Conservation (phyloP, 768 basidiomycete genomes). For the Trametes elegans region DNA sequence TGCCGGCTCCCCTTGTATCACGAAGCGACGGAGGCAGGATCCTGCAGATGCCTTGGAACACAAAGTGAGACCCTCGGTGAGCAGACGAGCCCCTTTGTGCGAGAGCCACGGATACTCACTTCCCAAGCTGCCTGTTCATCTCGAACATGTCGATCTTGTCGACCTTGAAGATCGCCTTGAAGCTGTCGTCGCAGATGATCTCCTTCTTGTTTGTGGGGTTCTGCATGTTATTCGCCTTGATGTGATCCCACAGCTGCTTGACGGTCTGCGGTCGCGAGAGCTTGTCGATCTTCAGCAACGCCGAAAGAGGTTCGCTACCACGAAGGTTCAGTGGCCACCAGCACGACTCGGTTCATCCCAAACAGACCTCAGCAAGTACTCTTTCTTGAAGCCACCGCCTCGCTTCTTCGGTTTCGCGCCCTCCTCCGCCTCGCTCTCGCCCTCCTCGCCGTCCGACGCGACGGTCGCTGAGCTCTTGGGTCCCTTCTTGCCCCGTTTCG, state of each 20-base stretch:
- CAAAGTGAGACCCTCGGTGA: not conserved
- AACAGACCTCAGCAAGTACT: conserved; percentile 66
- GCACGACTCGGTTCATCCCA: not conserved
- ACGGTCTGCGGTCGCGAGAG: conserved; percentile 89
- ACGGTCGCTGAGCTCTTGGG: conserved; percentile 35
- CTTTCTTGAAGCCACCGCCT: conserved; percentile 75
- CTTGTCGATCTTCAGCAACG: conserved; percentile 61
- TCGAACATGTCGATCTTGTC: conserved; percentile 91
- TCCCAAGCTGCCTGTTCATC: conserved; percentile 89
- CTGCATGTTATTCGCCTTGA: conserved; percentile 78
- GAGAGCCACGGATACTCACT: conserved; percentile 44
- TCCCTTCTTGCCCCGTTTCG: conserved; percentile 34
- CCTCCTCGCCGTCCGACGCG: conserved; percentile 34
- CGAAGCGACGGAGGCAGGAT: conserved; percentile 6
- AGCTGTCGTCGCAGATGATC: conserved; percentile 75
- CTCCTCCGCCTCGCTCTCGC: conserved; percentile 35
- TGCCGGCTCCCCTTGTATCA: not conserved
- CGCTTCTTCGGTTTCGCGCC: conserved; percentile 40
- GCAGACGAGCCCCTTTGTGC: not conserved
- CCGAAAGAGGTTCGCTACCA: conserved; percentile 67
- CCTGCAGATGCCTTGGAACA: conserved; percentile 22
- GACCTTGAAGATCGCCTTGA: conserved; percentile 74
- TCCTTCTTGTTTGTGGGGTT: conserved; percentile 82
- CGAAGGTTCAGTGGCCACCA: conserved; percentile 7
- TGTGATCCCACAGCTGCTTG: conserved; percentile 87